These are phyloP conservation scores for Ceratobasidium sp. DNA, from an alignment of 1,284 basidiomycete genomes.

Conservation along the genomic window DNA sequence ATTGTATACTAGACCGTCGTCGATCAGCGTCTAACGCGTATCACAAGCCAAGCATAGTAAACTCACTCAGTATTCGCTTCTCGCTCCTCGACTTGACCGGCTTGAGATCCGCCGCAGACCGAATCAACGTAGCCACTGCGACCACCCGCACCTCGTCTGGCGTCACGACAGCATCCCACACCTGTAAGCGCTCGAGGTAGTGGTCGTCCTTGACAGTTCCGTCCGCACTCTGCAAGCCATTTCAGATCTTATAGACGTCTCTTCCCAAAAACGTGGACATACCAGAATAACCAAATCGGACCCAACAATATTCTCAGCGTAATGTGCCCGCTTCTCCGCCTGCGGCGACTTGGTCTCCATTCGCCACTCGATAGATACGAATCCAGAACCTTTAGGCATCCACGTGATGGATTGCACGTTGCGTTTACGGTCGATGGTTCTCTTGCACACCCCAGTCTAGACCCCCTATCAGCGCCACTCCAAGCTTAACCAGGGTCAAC, in stretches of 20 bases:
- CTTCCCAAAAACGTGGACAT: not conserved
- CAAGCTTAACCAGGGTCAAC: not conserved
- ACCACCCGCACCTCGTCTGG: slow-evolving; percentile 76
- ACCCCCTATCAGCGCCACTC: too few species aligned
- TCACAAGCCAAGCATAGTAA: too few species aligned
- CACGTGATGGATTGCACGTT: slow-evolving; percentile 77
- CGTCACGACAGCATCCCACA: slow-evolving; percentile 67
- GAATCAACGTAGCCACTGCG: slow-evolving; percentile 75
- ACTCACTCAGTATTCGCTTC: slow-evolving; percentile 79
- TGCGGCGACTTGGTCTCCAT: slow-evolving; percentile 12
- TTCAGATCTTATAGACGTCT: not conserved
- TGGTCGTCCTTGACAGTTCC: slow-evolving; percentile 62
- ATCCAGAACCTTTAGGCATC: slow-evolving; percentile 74
- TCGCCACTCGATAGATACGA: slow-evolving; percentile 46
- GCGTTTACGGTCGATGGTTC: slow-evolving; percentile 73
- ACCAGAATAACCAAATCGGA: slow-evolving; percentile 35
- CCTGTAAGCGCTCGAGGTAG: slow-evolving; percentile 64
- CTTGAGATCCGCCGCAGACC: slow-evolving; percentile 70
- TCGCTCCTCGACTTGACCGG: slow-evolving; percentile 80
- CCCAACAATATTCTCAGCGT: slow-evolving; percentile 32
- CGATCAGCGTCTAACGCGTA: not conserved
- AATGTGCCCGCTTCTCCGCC: slow-evolving; percentile 18
- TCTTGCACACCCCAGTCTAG: slow-evolving; percentile 78
- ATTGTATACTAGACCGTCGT: slow-evolving; percentile 70
- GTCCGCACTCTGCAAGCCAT: slow-evolving; percentile 62